phyloP scores from a whole-genome alignment of 805 yeast species.

The Wickerhamia fluorescens region DNA sequence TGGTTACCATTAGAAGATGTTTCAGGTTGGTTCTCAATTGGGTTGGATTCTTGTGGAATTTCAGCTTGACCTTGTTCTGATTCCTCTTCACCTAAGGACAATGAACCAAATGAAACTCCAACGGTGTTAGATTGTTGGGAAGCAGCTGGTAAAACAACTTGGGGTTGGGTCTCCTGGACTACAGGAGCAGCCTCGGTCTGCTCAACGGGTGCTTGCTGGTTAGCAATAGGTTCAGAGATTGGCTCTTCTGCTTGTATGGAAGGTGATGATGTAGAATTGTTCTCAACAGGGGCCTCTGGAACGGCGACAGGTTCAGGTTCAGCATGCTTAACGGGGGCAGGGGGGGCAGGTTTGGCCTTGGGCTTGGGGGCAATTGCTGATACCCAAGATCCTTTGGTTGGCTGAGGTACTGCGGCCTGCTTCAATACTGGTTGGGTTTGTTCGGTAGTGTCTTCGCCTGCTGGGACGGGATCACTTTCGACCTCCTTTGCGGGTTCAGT shows the following conservation, averaged over 20 bases:
- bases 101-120: conserved; percentile 60
- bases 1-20: no score
- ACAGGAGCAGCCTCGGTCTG: conserved; percentile 9
- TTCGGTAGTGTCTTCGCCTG: conserved; percentile 4
- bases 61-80: conserved; percentile 14
- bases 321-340: conserved; percentile 10
- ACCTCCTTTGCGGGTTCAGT: conserved; percentile 8
- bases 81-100: conserved; percentile 42
- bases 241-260: conserved; percentile 67
- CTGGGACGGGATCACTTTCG: conserved; percentile 1
- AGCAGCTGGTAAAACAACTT: conserved; percentile 46
- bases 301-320: conserved; percentile 8
- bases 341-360: conserved; percentile 29
- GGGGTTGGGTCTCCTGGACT: conserved; percentile 17
- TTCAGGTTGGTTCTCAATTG: conserved; percentile 6
- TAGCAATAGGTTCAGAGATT: conserved; percentile 35
- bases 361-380: conserved; percentile 50
- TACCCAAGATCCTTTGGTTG: conserved; percentile 59
- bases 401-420: conserved; percentile 40
- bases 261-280: no score
- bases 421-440: conserved; percentile 14
- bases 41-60: conserved; percentile 5
- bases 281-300: conserved; percentile 12
- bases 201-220: conserved; percentile 7
- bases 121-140: conserved; percentile 40